Percentiles rank a stretch among this genome's conserved stretches.
phyloP scores from a whole-genome alignment of 1,284 basidiomycete genomes.

The Salmacisia buchloeana region DNA sequence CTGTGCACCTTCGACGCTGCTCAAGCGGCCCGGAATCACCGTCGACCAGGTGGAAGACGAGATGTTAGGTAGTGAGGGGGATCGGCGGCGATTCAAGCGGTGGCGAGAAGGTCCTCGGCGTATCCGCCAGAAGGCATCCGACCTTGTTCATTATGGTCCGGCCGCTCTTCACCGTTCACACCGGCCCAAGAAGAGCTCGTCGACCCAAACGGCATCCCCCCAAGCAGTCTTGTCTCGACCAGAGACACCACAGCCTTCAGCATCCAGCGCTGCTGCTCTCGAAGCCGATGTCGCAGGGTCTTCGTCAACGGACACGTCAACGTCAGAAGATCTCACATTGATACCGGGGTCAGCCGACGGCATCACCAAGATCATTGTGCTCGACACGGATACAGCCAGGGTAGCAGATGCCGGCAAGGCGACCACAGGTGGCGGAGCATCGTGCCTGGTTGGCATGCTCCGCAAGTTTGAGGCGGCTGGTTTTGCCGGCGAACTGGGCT shows the following conservation, averaged over 20 bases:
- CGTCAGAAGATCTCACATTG: neutral
- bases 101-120: slow-evolving; percentile 28
- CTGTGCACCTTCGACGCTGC: slow-evolving; percentile 85
- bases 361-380: slow-evolving; percentile 39
- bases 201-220: too few species aligned
- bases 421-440: slow-evolving; percentile 39
- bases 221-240: too few species aligned
- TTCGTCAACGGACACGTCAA: neutral
- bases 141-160: neutral
- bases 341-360: slow-evolving; percentile 10
- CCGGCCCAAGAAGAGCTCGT: too few species aligned
- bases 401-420: slow-evolving; percentile 37
- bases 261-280: too few species aligned
- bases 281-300: too few species aligned
- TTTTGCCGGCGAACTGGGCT: slow-evolving; percentile 40
- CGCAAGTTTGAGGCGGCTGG: slow-evolving; percentile 45
- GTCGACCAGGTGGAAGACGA: slow-evolving; percentile 43
- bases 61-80: slow-evolving; percentile 32
- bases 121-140: neutral
- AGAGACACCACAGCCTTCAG: too few species aligned
- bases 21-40: slow-evolving; percentile 53
- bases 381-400: slow-evolving; percentile 38
- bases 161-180: too few species aligned
- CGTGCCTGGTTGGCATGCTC: slow-evolving; percentile 44
- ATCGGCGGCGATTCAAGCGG: slow-evolving; percentile 28